Base-by-base conservation (phyloP, 1,284 basidiomycete species). In the Apiotrichum porosum region DNA sequence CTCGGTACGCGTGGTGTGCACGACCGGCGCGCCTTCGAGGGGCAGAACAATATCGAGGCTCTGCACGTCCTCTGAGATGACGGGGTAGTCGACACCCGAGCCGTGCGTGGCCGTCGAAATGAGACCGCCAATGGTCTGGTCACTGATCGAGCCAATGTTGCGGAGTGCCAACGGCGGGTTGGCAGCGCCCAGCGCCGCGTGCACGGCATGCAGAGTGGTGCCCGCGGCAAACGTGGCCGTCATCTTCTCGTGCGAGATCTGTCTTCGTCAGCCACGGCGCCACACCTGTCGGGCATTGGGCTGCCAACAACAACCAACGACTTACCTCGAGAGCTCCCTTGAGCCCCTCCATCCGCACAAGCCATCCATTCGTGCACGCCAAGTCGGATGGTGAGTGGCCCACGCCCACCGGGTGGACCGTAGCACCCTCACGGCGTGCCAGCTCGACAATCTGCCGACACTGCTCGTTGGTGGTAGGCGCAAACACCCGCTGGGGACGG, bases 91-190 rank as follows among this genome's bases (percentile, higher is more conserved):
- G 54, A 88, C 78, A 28, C 95, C 94, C 3, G 87, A 85, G 42
- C 94, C 94, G 75, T 98, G 94, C 0, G 93, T 93, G 4, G 91
- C 91, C 36, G 95, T 98, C 10, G 91, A 86, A 64, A 98, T 80
- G 56, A 93, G 82, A 28, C 94, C 94, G n/a, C 81, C 93, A 55
- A 98, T 80, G 3, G 92, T 92, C 73, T 97, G 94, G 71, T 97
- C 91, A 33, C 90, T 94, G 67, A 98, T 97, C 34, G 91, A 94
- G 34, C 95, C 95, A 54, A 97, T 79, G 71, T 91, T 95, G 65
- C 81, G 83, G 80, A 98, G 84, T 37, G 92, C 91, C 19, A 97
- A 80, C 1, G 69, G 52, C 14, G 69, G 69, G 24, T 79, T 78
- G 59, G 84, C 76, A n/a, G 76, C 70, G 31, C 80, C 82, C 44